Percentiles rank a stretch among this genome's conserved stretches.
Conservation (phyloP, 257 asterid genomes). For the Solanum sitiens region DNA sequence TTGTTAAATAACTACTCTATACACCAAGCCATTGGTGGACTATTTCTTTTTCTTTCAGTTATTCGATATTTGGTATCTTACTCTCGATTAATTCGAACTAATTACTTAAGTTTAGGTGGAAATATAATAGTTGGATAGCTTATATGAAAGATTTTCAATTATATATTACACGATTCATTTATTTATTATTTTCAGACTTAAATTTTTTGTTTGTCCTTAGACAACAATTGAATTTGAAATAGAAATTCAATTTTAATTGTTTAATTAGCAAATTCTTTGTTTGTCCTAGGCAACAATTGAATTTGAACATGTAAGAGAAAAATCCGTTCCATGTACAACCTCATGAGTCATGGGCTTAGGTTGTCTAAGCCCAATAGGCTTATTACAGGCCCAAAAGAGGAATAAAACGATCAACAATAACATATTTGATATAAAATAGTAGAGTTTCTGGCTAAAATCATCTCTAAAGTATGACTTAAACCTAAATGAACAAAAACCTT, state of each 20-base stretch:
- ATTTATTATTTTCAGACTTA: neutral
- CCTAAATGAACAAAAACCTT: no score
- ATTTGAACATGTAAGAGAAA: neutral
- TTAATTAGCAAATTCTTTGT: neutral
- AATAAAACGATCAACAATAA: no score
- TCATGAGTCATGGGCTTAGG: neutral
- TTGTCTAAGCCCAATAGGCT: neutral
- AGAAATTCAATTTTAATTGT: neutral
- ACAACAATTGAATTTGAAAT: neutral
- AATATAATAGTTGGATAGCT: neutral
- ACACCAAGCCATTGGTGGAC: neutral
- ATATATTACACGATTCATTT: neutral
- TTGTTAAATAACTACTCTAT: neutral
- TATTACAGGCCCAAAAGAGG: neutral
- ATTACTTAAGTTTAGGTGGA: neutral
- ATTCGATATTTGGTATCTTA: neutral
- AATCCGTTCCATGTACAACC: neutral
- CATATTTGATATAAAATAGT: no score
- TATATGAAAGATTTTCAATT: neutral
- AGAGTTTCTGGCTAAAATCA: no score
- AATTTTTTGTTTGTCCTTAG: neutral
- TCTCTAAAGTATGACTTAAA: no score
- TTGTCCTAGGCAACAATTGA: neutral
- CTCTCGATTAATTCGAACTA: neutral
- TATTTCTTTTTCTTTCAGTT: neutral